Conservation (phyloP, 352 stramenopile species). For the Phytophthora boehmeriae region DNA sequence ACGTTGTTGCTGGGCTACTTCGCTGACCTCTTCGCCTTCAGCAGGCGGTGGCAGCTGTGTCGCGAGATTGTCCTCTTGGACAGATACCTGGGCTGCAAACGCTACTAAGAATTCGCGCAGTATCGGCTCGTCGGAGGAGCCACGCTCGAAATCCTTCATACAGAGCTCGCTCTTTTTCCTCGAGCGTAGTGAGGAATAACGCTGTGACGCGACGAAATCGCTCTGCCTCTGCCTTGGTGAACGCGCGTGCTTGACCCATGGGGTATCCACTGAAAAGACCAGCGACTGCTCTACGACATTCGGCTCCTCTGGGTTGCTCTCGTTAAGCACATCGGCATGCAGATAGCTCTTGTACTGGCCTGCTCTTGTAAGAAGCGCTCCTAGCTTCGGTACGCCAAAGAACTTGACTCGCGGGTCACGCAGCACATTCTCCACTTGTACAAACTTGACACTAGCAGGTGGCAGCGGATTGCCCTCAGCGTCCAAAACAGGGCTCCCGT, state of each 20-base stretch:
- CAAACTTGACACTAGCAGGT: conserved; percentile 54
- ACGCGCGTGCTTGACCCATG: conserved; percentile 71
- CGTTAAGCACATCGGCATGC: conserved; percentile 73
- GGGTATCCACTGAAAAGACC: conserved; percentile 77
- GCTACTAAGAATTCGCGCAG: conserved; percentile 73
- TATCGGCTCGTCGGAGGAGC: conserved; percentile 49
- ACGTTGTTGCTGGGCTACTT: conserved; percentile 31
- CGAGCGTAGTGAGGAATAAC: conserved; percentile 58
- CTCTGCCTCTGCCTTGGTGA: conserved; percentile 63
- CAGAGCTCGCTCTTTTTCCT: conserved; percentile 66
- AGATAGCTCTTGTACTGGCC: conserved; percentile 79
- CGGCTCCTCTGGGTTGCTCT: conserved; percentile 66
- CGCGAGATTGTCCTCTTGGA: conserved; percentile 69
- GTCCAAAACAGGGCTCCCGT: conserved; percentile 43
- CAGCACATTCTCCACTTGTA: conserved; percentile 91
- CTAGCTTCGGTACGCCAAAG: conserved; percentile 90
- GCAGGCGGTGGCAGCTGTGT: conserved; percentile 42
- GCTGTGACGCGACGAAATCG: conserved; percentile 61
- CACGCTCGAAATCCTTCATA: conserved; percentile 70
- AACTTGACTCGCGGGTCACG: conserved; percentile 88
- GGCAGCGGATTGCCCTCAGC: conserved; percentile 69
- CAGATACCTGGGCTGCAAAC: conserved; percentile 54
- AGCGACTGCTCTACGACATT: conserved; percentile 78
- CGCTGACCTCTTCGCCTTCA: conserved; percentile 31
- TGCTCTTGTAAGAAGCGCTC: conserved; percentile 69